These are phyloP conservation scores for Vigna mungo DNA, from an alignment of 306 rosid genomes.

Conservation along the genomic window DNA sequence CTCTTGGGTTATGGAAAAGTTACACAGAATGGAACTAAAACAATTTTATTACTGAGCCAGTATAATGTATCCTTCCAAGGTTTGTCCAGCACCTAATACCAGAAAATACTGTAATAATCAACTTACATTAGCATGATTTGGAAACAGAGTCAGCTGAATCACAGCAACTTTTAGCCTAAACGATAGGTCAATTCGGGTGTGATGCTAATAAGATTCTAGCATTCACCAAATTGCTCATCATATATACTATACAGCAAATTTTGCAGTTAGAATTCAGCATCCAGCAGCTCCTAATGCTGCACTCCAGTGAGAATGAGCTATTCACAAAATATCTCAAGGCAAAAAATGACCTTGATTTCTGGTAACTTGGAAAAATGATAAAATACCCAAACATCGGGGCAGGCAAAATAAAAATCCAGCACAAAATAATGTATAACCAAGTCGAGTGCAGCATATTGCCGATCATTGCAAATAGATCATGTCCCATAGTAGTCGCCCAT, in stretches of 20 bases:
- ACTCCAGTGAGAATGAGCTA: constrained; percentile 59
- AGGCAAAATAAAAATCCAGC: constrained; percentile 43
- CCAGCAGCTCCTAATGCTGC: constrained; percentile 51
- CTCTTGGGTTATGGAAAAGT: constrained; percentile 23
- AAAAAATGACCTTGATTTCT: constrained; percentile 64
- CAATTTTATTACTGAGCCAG: constrained; percentile 43
- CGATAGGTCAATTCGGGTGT: constrained; percentile 44
- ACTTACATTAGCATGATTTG: constrained; percentile 47
- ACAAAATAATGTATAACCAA: constrained; percentile 43
- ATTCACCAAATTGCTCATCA: constrained; percentile 48
- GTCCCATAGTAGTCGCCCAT: constrained; percentile 67
- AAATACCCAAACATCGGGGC: constrained; percentile 28
- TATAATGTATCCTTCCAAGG: constrained; percentile 45
- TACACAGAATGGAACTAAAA: constrained; percentile 27
- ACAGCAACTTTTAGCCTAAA: constrained; percentile 49
- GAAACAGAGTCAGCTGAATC: constrained; percentile 40
- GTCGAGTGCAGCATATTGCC: constrained; percentile 47
- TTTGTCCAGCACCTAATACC: constrained; percentile 42
- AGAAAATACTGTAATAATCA: constrained; percentile 39
- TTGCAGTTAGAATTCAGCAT: constrained; percentile 59
- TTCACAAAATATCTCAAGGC: constrained; percentile 63
- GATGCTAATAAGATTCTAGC: constrained; percentile 45
- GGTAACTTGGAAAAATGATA: constrained; percentile 34
- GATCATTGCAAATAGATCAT: constrained; percentile 48
- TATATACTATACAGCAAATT: constrained; percentile 46